These are phyloP conservation scores for Leptographium wingfieldii DNA, from an alignment of 2,329 filamentous ascomycete species.

Conservation along the genomic window DNA sequence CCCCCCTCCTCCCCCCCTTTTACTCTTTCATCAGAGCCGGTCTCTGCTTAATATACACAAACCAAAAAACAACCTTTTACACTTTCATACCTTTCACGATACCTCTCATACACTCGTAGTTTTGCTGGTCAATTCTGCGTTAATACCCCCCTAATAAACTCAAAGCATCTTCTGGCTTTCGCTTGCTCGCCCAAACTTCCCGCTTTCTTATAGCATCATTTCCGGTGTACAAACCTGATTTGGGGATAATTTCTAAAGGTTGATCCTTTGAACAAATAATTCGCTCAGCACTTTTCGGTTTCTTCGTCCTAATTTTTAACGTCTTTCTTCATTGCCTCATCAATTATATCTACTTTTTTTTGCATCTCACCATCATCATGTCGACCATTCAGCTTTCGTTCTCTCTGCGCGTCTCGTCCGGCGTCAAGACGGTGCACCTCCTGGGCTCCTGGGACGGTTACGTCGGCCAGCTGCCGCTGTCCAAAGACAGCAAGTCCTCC, in stretches of 20 bases:
- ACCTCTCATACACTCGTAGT: constrained; percentile 6
- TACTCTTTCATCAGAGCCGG: constrained; percentile 20
- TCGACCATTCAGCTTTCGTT: constrained; percentile 89
- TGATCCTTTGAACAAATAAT: constrained; percentile 23
- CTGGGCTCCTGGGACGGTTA: constrained; percentile 99
- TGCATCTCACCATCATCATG: constrained; percentile 43
- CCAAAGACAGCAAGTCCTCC: constrained; percentile 69
- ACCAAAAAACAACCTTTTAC: constrained; percentile 17
- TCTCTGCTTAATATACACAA: constrained; percentile 17
- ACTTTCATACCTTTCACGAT: neutral
- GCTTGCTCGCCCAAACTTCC: constrained; percentile 33
- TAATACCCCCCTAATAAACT: constrained; percentile 29
- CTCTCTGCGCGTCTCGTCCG: constrained; percentile 86
- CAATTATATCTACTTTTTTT: constrained; percentile 19
- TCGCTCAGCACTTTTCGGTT: constrained; percentile 11
- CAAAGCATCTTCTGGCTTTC: constrained; percentile 34
- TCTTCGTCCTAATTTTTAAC: constrained; percentile 12
- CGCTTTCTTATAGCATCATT: neutral
- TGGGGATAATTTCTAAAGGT: neutral
- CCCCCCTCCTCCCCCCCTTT: constrained; percentile 14
- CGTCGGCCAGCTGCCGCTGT: constrained; percentile 82
- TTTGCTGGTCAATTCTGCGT: constrained; percentile 11
- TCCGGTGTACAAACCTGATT: neutral
- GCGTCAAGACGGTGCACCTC: constrained; percentile 94
- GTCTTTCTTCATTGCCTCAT: neutral